Conservation (phyloP, 148 eudicot species). For the Rhododendron simsii region DNA sequence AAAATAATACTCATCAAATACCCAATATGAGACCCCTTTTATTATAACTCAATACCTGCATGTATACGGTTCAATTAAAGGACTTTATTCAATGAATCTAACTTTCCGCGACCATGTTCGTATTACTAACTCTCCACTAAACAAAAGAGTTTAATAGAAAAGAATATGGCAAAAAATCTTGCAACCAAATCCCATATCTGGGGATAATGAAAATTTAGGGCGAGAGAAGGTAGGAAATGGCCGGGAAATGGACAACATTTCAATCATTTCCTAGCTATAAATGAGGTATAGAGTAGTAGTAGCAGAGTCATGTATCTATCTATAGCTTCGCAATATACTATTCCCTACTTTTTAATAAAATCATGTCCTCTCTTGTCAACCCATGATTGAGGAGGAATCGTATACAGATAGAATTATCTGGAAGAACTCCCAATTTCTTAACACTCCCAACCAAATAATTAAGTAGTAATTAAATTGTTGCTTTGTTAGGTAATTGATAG, state of each 20-base stretch:
- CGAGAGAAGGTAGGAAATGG: neutral
- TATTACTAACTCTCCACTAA: neutral
- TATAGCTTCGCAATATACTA: neutral
- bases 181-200: neutral
- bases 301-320: neutral
- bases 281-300: neutral
- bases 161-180: neutral
- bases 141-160: neutral
- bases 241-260: neutral
- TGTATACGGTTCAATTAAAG: neutral
- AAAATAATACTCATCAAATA: too few species aligned
- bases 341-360: neutral
- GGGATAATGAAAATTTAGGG: neutral
- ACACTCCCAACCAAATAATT: neutral
- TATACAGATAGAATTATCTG: neutral
- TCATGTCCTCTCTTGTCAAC: neutral
- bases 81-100: neutral
- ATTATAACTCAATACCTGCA: neutral
- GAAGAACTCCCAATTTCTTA: neutral
- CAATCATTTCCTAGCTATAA: neutral
- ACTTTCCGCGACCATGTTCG: neutral
- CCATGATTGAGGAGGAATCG: neutral
- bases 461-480: too few species aligned
- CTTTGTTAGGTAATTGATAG: too few species aligned
- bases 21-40: neutral